These are phyloP conservation scores for Aspergillus nanangensis DNA, from an alignment of 495 filamentous ascomycete species.

Conservation along the genomic window DNA sequence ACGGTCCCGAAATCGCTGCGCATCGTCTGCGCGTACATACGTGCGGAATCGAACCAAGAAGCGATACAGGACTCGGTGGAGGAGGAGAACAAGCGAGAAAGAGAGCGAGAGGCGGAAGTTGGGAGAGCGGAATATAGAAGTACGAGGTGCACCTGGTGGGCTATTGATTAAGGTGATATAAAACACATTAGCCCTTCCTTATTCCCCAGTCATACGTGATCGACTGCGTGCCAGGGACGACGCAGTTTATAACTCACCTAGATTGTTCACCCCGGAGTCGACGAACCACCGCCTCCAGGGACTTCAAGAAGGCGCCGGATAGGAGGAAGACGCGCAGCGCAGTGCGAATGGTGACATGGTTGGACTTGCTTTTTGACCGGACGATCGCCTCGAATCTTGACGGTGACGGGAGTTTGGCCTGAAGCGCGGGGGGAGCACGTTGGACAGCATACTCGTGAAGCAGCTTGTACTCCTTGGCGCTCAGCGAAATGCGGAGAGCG, in stretches of 20 bases:
- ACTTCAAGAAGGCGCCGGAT: conserved; percentile 64
- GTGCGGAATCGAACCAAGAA: conserved; percentile 79
- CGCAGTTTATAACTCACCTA: too few species aligned
- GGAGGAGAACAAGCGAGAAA: conserved; percentile 75
- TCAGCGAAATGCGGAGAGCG: conserved; percentile 77
- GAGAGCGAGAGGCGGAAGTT: conserved; percentile 76
- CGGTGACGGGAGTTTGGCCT: conserved; percentile 57
- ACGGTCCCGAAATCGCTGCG: conserved; percentile 70
- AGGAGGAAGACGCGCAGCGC: conserved; percentile 72
- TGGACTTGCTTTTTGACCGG: conserved; percentile 61
- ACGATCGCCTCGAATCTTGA: conserved; percentile 47
- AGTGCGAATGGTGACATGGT: conserved; percentile 71
- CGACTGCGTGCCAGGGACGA: too few species aligned
- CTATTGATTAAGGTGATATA: background rate
- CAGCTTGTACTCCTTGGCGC: conserved; percentile 76
- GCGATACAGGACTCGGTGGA: conserved; percentile 84
- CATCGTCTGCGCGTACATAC: conserved; percentile 70
- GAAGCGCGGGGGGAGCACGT: conserved; percentile 51
- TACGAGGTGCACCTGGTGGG: conserved; percentile 37
- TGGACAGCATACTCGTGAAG: conserved; percentile 75
- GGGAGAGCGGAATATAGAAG: conserved; percentile 59
- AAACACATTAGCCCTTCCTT: too few species aligned
- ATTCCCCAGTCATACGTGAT: background rate
- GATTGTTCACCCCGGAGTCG: conserved; percentile 35
- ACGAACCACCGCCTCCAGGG: conserved; percentile 54